Evolutionary conservation across 768 basidiomycete genomes (phyloP).

Genomic region (Stropharia rugosoannulata): DNA sequence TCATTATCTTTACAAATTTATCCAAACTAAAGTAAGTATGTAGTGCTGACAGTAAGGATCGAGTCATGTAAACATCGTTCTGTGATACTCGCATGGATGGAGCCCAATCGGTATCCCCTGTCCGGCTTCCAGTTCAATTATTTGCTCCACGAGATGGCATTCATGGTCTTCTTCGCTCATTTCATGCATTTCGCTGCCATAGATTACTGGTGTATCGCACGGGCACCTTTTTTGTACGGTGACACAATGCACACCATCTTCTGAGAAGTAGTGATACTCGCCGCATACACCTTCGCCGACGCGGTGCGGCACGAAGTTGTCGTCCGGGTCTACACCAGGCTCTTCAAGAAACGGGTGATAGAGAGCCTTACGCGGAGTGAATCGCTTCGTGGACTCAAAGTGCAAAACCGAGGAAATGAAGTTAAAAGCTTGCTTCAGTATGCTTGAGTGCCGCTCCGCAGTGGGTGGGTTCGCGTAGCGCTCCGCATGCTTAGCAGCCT

Average conservation of each 20-base stretch:
- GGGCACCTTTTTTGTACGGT: slow-evolving; percentile 36
- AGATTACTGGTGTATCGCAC: slow-evolving; percentile 18
- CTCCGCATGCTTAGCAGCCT: slow-evolving; percentile 13
- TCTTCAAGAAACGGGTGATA: slow-evolving; percentile 74
- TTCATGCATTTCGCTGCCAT: not conserved
- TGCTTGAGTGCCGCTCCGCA: slow-evolving; percentile 39
- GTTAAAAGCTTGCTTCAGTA: slow-evolving; percentile 69
- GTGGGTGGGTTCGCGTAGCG: slow-evolving; percentile 16
- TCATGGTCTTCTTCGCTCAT: not conserved
- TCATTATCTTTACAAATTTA: not conserved
- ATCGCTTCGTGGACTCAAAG: slow-evolving; percentile 74
- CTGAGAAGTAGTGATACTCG: slow-evolving; percentile 26
- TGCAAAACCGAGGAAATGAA: slow-evolving; percentile 74
- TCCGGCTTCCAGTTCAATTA: slow-evolving; percentile 33
- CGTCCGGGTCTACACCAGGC: slow-evolving; percentile 46
- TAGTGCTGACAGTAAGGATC: not conserved
- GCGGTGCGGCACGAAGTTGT: slow-evolving; percentile 68
- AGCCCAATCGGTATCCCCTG: slow-evolving; percentile 61
- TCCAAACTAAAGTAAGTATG: not conserved
- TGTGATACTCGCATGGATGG: slow-evolving; percentile 64
- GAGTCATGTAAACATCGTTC: slow-evolving; percentile 11
- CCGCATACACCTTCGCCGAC: slow-evolving; percentile 67
- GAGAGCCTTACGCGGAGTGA: slow-evolving; percentile 75
- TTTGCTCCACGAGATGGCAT: slow-evolving; percentile 22
- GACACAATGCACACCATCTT: slow-evolving; percentile 47